Conservation (phyloP, 176 grass and related monocot genomes). For the Olyra latifolia region DNA sequence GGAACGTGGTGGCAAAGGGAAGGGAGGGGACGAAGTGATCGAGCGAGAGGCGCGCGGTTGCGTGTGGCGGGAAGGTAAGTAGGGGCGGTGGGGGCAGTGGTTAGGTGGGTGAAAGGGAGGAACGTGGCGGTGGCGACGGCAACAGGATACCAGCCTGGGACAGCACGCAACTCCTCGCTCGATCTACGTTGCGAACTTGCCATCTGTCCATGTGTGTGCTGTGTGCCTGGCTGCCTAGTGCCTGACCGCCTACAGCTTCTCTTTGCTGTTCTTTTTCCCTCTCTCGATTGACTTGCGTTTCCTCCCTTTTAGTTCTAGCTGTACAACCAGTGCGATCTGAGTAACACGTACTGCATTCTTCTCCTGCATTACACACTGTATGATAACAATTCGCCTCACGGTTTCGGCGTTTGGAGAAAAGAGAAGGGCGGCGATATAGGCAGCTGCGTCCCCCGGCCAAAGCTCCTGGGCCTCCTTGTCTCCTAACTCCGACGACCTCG, state of each 20-base stretch:
- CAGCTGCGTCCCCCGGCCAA: no score
- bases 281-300: not conserved
- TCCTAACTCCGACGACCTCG: no score
- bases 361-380: not conserved
- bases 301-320: not conserved
- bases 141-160: conserved; percentile 54
- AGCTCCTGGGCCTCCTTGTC: no score
- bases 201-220: conserved; percentile 2
- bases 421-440: no score
- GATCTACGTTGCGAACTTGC: not conserved
- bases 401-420: no score
- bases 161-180: conserved; percentile 1
- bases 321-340: conserved; percentile 1
- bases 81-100: conserved; percentile 9
- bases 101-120: conserved; percentile 2
- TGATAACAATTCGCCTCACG: not conserved
- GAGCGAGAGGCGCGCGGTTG: not conserved
- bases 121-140: conserved; percentile 55
- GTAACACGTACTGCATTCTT: not conserved
- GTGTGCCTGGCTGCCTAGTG: not conserved
- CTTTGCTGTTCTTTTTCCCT: not conserved
- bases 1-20: conserved; percentile 18
- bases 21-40: not conserved
- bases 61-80: conserved; percentile 31
- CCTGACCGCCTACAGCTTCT: not conserved